Conservation (phyloP, 148 eudicot genomes). For the Spergularia bocconei region DNA sequence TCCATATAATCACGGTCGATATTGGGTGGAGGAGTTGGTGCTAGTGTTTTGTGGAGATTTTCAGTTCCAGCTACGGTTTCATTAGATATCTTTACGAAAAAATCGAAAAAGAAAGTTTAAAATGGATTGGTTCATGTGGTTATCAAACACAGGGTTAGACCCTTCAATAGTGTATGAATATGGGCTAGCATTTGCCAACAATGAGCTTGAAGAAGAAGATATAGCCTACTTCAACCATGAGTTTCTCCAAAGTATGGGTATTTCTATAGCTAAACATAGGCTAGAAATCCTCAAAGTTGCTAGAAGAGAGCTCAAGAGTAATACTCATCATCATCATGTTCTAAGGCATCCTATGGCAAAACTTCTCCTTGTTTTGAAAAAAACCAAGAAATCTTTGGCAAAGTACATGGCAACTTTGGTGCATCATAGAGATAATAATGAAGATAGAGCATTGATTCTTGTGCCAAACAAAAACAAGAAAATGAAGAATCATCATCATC, state of each 20-base stretch:
- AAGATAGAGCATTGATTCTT: slow-evolving; percentile 39
- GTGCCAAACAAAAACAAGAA: slow-evolving; percentile 32
- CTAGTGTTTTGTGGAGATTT: neutral
- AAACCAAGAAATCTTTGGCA: slow-evolving; percentile 43
- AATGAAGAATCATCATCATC: neutral
- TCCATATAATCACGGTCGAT: neutral
- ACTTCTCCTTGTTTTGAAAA: slow-evolving; percentile 45
- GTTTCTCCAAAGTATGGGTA: slow-evolving; percentile 92
- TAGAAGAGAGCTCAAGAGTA: slow-evolving; percentile 31
- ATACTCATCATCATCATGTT: neutral
- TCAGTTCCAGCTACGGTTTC: slow-evolving; percentile 5
- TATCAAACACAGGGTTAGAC: slow-evolving; percentile 72
- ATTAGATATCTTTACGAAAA: neutral
- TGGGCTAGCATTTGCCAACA: slow-evolving; percentile 54
- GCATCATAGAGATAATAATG: slow-evolving; percentile 31
- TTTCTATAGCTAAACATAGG: slow-evolving; percentile 88
- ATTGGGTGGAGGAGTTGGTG: neutral
- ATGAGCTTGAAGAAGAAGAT: slow-evolving; percentile 87
- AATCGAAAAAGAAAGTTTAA: neutral
- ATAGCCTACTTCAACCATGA: slow-evolving; percentile 79
- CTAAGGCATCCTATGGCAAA: slow-evolving; percentile 38
- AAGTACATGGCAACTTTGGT: slow-evolving; percentile 41
- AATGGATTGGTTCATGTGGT: slow-evolving; percentile 95
- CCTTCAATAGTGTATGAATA: slow-evolving; percentile 67
- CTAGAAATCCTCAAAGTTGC: slow-evolving; percentile 84